Evolutionary conservation across 768 basidiomycete genomes (phyloP), one percentile per base, ranked within the genome.

Genomic region (Mycena albidolilacea): DNA sequence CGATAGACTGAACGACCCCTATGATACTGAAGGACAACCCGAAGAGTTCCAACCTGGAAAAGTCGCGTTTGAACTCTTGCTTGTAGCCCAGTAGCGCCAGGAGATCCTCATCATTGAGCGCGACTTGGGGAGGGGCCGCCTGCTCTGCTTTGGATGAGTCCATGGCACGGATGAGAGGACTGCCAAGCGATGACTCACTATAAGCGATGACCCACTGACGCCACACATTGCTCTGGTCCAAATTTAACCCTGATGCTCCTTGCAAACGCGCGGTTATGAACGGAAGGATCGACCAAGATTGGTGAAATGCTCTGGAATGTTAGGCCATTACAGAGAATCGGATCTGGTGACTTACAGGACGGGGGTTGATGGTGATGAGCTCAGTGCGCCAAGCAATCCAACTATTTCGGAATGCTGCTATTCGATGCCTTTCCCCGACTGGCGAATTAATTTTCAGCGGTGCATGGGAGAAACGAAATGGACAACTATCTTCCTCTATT

Each of bases 1-100:
- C 85, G 30, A 88, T 86, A 1, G 87, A 89, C 23, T 88, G 88
- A 30, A 90, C 80, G 35, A 89, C 80, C 0, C 89, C 88, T 44
- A 89, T 84, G 76, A 89, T 84, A 21, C 84, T 88, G 77, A 90
- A 89, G 0, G 85, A 82, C 37, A 89, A 72, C 0, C 87, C 88
- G 69, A 89, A 86, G 7, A 90, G 82, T 82, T 90, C 76, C 30
- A 80, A 61, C 54, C 77, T 76, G 0, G 77, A 78, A 69, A 85
- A 85, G 64, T 80, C 83, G 12, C 85, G 79, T 58, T 79, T 81
- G 75, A 85, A 82, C 76, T 85, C 83, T 70, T 85, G 84, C 72
- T 84, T 85, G 72, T 85, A 85, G 3, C 85, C 84, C 19, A 85
- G 74, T 10, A 72, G 72, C 23, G 84, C 84, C 10, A 85, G 78